phyloP scores from a whole-genome alignment of 2,329 filamentous ascomycete species.

The Trichophyton equinum region DNA sequence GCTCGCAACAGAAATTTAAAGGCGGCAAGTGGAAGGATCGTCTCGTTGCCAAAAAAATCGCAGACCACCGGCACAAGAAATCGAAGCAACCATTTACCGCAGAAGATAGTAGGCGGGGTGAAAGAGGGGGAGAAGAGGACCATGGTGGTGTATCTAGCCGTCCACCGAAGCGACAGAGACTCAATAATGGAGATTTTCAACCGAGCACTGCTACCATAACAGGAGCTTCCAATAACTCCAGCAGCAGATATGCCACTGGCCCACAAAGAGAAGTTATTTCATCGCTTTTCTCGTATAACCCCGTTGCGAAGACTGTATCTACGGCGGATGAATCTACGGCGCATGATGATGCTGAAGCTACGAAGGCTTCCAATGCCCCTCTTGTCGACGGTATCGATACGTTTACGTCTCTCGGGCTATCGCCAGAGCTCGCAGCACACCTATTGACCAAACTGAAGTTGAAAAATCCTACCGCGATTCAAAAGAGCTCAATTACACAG shows the following conservation, averaged over 20 bases:
- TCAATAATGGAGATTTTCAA: slow-evolving; percentile 28
- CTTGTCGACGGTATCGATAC: slow-evolving; percentile 70
- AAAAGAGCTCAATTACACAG: slow-evolving; percentile 75
- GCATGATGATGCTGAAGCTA: slow-evolving; percentile 35
- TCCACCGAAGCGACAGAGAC: slow-evolving; percentile 31
- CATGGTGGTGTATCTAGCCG: slow-evolving; percentile 13
- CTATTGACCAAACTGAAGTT: slow-evolving; percentile 74
- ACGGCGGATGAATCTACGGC: slow-evolving; percentile 25
- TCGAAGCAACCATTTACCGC: slow-evolving; percentile 9
- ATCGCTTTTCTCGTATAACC: slow-evolving; percentile 85
- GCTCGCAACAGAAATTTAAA: slow-evolving; percentile 54
- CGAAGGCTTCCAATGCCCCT: slow-evolving; percentile 80
- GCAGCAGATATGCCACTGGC: slow-evolving; percentile 10
- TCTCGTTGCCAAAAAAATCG: slow-evolving; percentile 61
- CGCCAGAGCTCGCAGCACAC: slow-evolving; percentile 66
- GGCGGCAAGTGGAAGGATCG: slow-evolving; percentile 92
- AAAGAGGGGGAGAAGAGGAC: slow-evolving; percentile 25
- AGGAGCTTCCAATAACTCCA: slow-evolving; percentile 2
- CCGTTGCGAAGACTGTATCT: slow-evolving; percentile 46
- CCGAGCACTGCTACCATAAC: slow-evolving; percentile 13
- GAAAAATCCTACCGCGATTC: slow-evolving; percentile 86
- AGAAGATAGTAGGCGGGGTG: background rate
- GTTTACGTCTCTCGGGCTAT: slow-evolving; percentile 76
- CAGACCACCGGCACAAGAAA: slow-evolving; percentile 41
- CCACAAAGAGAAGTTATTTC: slow-evolving; percentile 57